phyloP scores from a whole-genome alignment of 2,329 filamentous ascomycete genomes.

The Tolypocladium pustulatum region DNA sequence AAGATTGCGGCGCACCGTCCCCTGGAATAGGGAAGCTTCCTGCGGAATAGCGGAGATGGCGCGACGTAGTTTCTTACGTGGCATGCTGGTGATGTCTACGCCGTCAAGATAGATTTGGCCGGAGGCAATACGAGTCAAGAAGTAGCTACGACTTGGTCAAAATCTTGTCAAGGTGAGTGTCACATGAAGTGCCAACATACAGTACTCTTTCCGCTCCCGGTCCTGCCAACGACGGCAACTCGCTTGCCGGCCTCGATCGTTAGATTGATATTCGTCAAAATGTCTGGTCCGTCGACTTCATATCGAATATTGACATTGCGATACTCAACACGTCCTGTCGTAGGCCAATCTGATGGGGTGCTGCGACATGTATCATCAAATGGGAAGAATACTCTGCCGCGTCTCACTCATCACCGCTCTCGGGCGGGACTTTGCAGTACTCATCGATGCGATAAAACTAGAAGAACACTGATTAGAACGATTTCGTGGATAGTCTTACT shows the following conservation, averaged over 20 bases:
- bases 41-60: neutral
- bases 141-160: too few relatives aligned
- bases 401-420: too few relatives aligned
- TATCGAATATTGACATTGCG: neutral
- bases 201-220: neutral
- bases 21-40: neutral
- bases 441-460: neutral
- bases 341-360: neutral
- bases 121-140: neutral
- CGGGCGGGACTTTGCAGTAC: neutral
- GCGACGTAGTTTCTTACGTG: neutral
- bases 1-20: neutral
- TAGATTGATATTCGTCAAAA: neutral
- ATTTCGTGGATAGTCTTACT: too few relatives aligned
- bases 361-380: too few relatives aligned
- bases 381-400: too few relatives aligned
- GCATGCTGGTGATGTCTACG: neutral
- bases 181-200: too few relatives aligned
- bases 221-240: neutral
- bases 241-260: neutral
- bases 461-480: too few relatives aligned
- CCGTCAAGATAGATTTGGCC: neutral
- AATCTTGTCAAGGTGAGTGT: too few relatives aligned
- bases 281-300: neutral
- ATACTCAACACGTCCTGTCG: neutral